phyloP scores from a whole-genome alignment of 768 basidiomycete genomes.

The Leucocoprinus sp. region DNA sequence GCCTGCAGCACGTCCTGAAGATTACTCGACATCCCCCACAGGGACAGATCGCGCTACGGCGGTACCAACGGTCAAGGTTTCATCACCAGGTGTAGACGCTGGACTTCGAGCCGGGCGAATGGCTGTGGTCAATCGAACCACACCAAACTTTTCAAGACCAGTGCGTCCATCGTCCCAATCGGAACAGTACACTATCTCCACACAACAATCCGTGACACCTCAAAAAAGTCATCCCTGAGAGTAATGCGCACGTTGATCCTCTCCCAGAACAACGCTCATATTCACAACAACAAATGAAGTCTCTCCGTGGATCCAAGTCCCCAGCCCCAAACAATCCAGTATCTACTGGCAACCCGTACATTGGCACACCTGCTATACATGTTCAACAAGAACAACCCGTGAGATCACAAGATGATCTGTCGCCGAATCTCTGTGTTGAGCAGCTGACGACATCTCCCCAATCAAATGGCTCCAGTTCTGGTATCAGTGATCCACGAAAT shows the following conservation, averaged over 20 bases:
- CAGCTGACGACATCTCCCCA: not conserved
- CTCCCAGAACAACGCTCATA: constrained; percentile 1
- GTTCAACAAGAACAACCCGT: not conserved
- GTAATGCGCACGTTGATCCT: too few relatives aligned
- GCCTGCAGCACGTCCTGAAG: constrained; percentile 16
- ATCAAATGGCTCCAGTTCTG: not conserved
- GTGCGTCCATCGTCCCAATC: constrained; percentile 17
- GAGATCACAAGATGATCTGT: not conserved
- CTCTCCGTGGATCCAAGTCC: constrained; percentile 6
- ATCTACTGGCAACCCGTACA: constrained; percentile 4
- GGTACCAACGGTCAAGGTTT: constrained; percentile 29
- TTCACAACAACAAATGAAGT: constrained; percentile 5
- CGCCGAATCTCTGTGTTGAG: constrained; percentile 1
- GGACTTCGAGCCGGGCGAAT: constrained; percentile 23
- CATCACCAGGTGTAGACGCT: constrained; percentile 25
- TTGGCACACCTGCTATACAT: not conserved
- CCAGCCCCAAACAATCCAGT: constrained; percentile 3
- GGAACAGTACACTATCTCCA: constrained; percentile 12
- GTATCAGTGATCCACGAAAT: not conserved
- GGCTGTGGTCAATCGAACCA: constrained; percentile 36
- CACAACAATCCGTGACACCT: constrained; percentile 28
- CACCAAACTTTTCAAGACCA: constrained; percentile 59
- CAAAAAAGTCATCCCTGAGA: too few relatives aligned
- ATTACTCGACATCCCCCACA: not conserved
- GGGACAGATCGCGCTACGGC: not conserved